phyloP scores from a whole-genome alignment of 164 flowering plant genomes.

The Tinospora cordifolia region DNA sequence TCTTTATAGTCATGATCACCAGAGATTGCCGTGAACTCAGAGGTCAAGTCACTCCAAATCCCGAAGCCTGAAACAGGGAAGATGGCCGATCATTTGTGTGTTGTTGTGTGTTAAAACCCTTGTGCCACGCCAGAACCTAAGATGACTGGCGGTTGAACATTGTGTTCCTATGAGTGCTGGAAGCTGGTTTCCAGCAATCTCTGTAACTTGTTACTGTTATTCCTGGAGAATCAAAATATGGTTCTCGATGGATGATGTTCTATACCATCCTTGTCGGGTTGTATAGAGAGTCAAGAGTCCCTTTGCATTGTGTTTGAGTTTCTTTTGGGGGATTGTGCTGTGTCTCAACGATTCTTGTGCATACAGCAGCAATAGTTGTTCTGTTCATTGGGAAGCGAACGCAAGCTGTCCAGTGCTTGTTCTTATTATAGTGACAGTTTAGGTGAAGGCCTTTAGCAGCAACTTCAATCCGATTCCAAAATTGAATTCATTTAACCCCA shows the following conservation, averaged over 20 bases:
- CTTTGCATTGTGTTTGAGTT: background rate
- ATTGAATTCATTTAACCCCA: background rate
- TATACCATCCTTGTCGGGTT: constrained; percentile 8
- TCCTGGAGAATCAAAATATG: constrained; percentile 17
- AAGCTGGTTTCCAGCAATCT: constrained; percentile 50
- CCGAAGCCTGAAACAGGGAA: constrained; percentile 36
- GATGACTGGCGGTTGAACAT: constrained; percentile 25
- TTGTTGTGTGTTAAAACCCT: constrained; percentile 37
- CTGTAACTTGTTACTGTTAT: constrained; percentile 20
- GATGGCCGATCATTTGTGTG: constrained; percentile 37
- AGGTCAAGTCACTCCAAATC: constrained; percentile 46
- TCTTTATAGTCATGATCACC: constrained; percentile 59
- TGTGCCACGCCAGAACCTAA: constrained; percentile 27
- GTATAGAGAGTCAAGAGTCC: constrained; percentile 9
- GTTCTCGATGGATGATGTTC: constrained; percentile 15
- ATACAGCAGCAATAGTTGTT: background rate
- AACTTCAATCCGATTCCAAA: background rate
- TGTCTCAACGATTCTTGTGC: constrained; percentile 5
- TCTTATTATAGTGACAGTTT: background rate
- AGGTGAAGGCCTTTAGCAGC: background rate
- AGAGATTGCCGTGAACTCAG: constrained; percentile 38
- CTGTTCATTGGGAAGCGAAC: background rate
- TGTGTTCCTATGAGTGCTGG: constrained; percentile 39
- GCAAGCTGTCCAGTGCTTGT: background rate
- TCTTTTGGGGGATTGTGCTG: constrained; percentile 7